These are phyloP conservation scores for Aureobasidium sp. DNA, from an alignment of 2,329 filamentous ascomycete species.

Conservation along the genomic window DNA sequence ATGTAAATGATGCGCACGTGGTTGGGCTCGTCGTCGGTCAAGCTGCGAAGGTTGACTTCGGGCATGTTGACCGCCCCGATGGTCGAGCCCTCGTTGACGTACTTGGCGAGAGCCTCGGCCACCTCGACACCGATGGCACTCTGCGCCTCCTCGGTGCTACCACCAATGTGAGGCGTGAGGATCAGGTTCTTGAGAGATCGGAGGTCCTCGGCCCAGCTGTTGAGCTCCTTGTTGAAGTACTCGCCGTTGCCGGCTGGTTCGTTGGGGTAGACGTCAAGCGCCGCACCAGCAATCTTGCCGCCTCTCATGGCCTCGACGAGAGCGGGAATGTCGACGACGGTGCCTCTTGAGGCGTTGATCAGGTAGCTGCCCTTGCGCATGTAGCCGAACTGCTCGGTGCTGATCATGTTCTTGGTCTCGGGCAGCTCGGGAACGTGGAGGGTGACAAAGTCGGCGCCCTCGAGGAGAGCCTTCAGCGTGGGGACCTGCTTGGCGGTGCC, in stretches of 20 bases:
- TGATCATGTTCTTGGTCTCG: constrained; percentile 91
- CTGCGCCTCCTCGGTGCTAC: constrained; percentile 96
- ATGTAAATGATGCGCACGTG: constrained; percentile 91
- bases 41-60: constrained; percentile 83
- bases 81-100: constrained; percentile 92
- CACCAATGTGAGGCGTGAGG: constrained; percentile 92
- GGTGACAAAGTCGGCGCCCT: constrained; percentile 82
- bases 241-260: constrained; percentile 92
- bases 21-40: constrained; percentile 82
- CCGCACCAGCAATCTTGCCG: constrained; percentile 85
- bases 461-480: constrained; percentile 67
- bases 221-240: constrained; percentile 82
- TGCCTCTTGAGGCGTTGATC: constrained; percentile 92
- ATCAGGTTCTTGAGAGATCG: constrained; percentile 85
- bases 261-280: constrained; percentile 91
- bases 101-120: constrained; percentile 75
- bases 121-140: constrained; percentile 94
- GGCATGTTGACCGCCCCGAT: constrained; percentile 92
- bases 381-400: constrained; percentile 65
- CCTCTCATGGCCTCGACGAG: constrained; percentile 79
- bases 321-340: constrained; percentile 87
- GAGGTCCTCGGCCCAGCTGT: constrained; percentile 78
- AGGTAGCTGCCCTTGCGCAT: constrained; percentile 94
- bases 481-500: constrained; percentile 80
- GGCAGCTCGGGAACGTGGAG: constrained; percentile 89